These are phyloP conservation scores for Candida mesenterica DNA, from an alignment of 1,139 yeast species.

Conservation along the genomic window DNA sequence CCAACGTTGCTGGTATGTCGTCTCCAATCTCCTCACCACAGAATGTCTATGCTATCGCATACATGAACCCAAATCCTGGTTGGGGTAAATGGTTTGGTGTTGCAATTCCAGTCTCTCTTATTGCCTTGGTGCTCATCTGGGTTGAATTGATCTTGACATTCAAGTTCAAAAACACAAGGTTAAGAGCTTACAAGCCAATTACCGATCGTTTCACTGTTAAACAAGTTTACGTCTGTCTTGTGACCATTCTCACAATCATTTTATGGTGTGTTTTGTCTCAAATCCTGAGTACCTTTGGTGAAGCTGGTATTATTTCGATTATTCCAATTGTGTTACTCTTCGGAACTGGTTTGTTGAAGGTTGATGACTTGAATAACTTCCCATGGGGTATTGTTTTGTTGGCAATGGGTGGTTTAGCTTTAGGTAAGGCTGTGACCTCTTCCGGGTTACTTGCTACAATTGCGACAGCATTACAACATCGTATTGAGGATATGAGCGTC, in stretches of 20 bases:
- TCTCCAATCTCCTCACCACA: conserved; percentile 97
- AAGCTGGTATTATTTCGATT: conserved; percentile 84
- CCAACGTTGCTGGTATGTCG: conserved; percentile 93
- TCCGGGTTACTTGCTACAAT: conserved; percentile 81
- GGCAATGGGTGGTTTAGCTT: conserved; percentile 95
- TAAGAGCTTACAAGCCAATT: conserved; percentile 59
- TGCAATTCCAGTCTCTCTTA: conserved; percentile 71
- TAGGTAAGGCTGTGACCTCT: conserved; percentile 88
- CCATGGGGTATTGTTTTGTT: conserved; percentile 91
- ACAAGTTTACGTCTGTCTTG: conserved; percentile 67
- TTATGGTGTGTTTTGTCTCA: conserved; percentile 81
- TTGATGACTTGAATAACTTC: conserved; percentile 88
- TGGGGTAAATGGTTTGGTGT: conserved; percentile 95
- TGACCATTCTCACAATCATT: conserved; percentile 68
- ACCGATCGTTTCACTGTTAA: conserved; percentile 68
- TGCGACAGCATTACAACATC: conserved; percentile 63
- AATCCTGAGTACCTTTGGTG: conserved; percentile 72
- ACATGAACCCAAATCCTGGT: conserved; percentile 87
- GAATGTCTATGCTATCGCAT: conserved; percentile 82
- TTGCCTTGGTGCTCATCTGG: conserved; percentile 70
- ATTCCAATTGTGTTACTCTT: conserved; percentile 82
- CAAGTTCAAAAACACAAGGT: conserved; percentile 49
- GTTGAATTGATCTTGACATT: conserved; percentile 64
- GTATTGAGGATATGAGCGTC: conserved; percentile 59
- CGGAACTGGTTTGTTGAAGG: conserved; percentile 79